A percentile compares a stretch with the other conserved stretches of the same genome.
phyloP scores from a whole-genome alignment of 2,329 filamentous ascomycete species.

The Alternaria solani region DNA sequence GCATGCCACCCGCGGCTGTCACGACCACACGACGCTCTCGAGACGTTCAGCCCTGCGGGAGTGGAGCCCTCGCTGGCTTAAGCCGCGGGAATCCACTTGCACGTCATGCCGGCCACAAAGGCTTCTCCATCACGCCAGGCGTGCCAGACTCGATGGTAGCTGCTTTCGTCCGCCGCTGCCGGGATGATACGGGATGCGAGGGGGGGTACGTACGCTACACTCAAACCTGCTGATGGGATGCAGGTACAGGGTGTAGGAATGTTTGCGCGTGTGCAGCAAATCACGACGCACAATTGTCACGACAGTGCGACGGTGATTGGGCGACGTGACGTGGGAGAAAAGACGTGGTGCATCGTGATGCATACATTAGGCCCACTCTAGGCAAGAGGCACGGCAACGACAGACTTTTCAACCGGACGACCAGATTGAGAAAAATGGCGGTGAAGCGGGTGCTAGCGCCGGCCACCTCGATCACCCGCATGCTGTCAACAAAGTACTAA shows the following conservation, averaged over 20 bases:
- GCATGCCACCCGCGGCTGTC: slow-evolving; percentile 2
- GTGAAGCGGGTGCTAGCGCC: slow-evolving; percentile 23
- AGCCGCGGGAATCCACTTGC: slow-evolving; percentile 1
- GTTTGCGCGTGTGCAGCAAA: slow-evolving; percentile 11
- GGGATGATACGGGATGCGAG: slow-evolving; percentile 21
- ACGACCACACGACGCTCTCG: not conserved
- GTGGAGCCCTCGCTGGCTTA: slow-evolving; percentile 1
- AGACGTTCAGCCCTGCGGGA: slow-evolving; percentile 14
- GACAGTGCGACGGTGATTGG: slow-evolving; percentile 7
- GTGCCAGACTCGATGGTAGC: slow-evolving; percentile 25
- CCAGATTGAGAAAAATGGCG: slow-evolving; percentile 20
- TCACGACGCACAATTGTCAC: slow-evolving; percentile 5
- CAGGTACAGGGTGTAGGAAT: slow-evolving; percentile 18
- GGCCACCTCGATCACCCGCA: slow-evolving; percentile 19
- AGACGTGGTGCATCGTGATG: slow-evolving; percentile 8
- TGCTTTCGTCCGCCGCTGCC: slow-evolving; percentile 25
- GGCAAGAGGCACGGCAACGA: slow-evolving; percentile 14
- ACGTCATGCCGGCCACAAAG: slow-evolving; percentile 12
- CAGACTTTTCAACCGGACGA: slow-evolving; percentile 15
- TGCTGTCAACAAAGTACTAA: slow-evolving; percentile 24
- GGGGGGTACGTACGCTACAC: slow-evolving; percentile 12
- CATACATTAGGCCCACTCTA: slow-evolving; percentile 1
- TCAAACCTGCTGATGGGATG: slow-evolving; percentile 14
- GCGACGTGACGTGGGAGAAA: not conserved
- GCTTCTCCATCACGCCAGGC: slow-evolving; percentile 13